A percentile compares a stretch with the other conserved stretches of the same genome.
Conservation (phyloP, 352 stramenopile genomes). For the Pythium sp. region DNA sequence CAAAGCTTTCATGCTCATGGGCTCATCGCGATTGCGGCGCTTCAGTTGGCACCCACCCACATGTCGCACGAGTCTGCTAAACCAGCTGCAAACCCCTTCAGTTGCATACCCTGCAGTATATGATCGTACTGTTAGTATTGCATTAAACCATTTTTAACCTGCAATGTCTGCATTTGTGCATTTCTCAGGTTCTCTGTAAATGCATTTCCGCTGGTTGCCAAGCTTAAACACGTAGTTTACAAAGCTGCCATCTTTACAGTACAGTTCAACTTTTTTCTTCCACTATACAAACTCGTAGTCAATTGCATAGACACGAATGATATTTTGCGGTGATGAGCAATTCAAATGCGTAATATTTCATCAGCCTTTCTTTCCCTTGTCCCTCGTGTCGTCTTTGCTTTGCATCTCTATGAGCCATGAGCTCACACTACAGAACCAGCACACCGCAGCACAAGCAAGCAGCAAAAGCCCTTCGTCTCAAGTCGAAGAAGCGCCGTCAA, state of each 20-base stretch:
- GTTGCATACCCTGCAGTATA: background rate
- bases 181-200: background rate
- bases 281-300: background rate
- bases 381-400: background rate
- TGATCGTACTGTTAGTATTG: background rate
- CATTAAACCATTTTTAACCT: too few species aligned
- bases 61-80: background rate
- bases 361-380: background rate
- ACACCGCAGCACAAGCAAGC: background rate
- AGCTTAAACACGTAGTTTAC: background rate
- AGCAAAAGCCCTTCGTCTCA: background rate
- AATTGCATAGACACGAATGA: constrained; percentile 5
- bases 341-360: background rate
- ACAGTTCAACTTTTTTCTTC: background rate
- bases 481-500: background rate
- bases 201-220: background rate
- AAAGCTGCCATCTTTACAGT: background rate
- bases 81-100: background rate
- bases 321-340: constrained; percentile 4
- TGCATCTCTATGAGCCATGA: background rate
- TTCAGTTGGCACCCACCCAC: background rate
- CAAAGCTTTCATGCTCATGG: background rate
- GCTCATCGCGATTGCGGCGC: constrained; percentile 1
- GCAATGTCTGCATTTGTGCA: background rate
- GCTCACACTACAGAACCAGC: constrained; percentile 6